A percentile compares a stretch with the other conserved stretches of the same genome.
These are phyloP conservation scores for Suhomyces xylopsoci DNA, from an alignment of 805 yeast genomes.

Conservation along the genomic window DNA sequence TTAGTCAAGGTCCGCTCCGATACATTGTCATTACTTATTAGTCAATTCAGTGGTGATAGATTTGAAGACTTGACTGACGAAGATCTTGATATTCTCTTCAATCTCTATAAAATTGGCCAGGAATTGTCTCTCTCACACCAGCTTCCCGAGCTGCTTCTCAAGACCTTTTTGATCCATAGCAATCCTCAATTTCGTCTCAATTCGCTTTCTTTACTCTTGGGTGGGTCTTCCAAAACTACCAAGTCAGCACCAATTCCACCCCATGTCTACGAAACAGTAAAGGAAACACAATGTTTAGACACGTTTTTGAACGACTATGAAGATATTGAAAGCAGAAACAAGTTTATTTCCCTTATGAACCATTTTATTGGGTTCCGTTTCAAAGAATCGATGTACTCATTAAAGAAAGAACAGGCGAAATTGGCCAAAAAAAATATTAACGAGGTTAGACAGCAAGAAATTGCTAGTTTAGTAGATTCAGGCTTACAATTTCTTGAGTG, in stretches of 20 bases:
- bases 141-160: conserved; percentile 16
- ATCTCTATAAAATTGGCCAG: conserved; percentile 51
- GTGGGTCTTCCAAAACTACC: conserved; percentile 45
- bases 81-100: conserved; percentile 42
- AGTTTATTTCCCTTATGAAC: conserved; percentile 58
- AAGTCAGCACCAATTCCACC: conserved; percentile 51
- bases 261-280: conserved; percentile 43
- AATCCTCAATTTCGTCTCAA: conserved; percentile 44
- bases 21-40: conserved; percentile 40
- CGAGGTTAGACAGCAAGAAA: conserved; percentile 10
- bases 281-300: conserved; percentile 36
- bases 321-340: conserved; percentile 66
- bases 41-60: conserved; percentile 5
- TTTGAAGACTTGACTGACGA: conserved; percentile 38
- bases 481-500: conserved; percentile 33
- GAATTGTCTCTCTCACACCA: conserved; percentile 35
- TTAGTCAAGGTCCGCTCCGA: conserved; percentile 52
- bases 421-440: conserved; percentile 29
- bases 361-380: conserved; percentile 57
- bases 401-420: conserved; percentile 46
- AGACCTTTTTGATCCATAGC: conserved; percentile 45
- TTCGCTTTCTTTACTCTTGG: conserved; percentile 58
- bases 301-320: conserved; percentile 56
- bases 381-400: conserved; percentile 63
- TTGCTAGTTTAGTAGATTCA: background rate